phyloP scores from a whole-genome alignment of 2,329 filamentous ascomycete genomes.

The Pseudocercospora musae region DNA sequence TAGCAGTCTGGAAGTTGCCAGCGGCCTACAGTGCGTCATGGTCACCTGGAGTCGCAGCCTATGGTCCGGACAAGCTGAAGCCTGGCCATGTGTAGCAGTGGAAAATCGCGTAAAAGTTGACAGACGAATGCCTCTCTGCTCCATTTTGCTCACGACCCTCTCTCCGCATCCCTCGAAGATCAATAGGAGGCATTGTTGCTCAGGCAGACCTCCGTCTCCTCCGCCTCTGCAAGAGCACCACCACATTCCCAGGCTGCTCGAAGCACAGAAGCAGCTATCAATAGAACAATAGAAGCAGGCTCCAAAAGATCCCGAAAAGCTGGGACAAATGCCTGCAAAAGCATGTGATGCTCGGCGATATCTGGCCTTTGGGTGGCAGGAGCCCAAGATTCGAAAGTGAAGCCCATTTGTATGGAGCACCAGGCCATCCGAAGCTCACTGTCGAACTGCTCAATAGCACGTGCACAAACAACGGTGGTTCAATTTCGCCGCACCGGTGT shows the following conservation, averaged over 20 bases:
- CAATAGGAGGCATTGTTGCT: neutral
- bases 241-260: neutral
- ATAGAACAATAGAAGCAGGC: neutral
- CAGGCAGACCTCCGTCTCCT: neutral
- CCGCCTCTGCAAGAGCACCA: neutral
- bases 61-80: neutral
- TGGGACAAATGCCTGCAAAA: neutral
- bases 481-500: neutral
- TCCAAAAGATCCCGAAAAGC: neutral
- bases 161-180: neutral
- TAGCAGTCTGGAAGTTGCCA: neutral
- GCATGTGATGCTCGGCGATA: neutral
- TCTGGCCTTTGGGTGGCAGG: neutral
- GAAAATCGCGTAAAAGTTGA: neutral
- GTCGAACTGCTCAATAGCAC: neutral
- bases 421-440: neutral
- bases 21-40: neutral
- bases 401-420: neutral
- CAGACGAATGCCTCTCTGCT: neutral
- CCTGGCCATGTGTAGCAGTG: neutral
- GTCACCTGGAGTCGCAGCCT: neutral
- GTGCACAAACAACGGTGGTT: neutral
- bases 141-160: too few species aligned
- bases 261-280: neutral
- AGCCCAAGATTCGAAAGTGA: neutral